Base-by-base conservation (phyloP, 257 asterid species). In the Nyctanthes arbortristis region DNA sequence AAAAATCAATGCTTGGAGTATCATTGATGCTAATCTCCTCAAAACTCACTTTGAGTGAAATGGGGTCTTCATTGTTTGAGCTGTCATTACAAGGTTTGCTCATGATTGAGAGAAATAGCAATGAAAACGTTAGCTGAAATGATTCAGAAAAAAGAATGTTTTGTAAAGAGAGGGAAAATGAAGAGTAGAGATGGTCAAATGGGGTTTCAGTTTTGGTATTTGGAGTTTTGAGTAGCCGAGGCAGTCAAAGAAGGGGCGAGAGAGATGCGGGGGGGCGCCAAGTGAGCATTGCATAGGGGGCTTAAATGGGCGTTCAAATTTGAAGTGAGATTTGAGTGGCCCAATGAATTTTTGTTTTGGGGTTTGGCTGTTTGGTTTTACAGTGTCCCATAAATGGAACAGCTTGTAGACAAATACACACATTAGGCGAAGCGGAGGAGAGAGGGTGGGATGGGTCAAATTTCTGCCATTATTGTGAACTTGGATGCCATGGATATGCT, bases 241-340 rank as follows among this genome's bases (percentile, higher is more conserved):
- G 96, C 63, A 74, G 96, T 92, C 98, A 90, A 88, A 86, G 85
- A 58, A 70, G 69, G 65, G 10, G 66, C 62, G 81, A 78, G 88
- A 74, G 86, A 84, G 84, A 81, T 40, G 79, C 78, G 77, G n/a
- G 0, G 97, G 97, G 84, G 94, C 81, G 84, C 75, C 82, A 79
- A 74, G 78, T 40, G 71, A 73, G 84, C 60, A 39, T 31, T 14
- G 72, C 67, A 69, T 63, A 67, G 82, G 84, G 77, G 67, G 61
- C 59, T 71, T 68, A 82, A 81, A 74, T 68, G 80, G 81, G 66
- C 32, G 36, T 83, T 88, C 85, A 87, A 91, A 91, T 84, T 88
- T 85, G 87, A 86, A 77, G 82, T 67, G 75, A 73, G 69, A 68
- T 35, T 69, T 76, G 81, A 8, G 74, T 70, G 70, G 68, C 87